Percentiles rank a stretch among this genome's conserved stretches.
These are phyloP conservation scores for Calonectria pauciramosa DNA, from an alignment of 2,329 filamentous ascomycete species.

Conservation along the genomic window DNA sequence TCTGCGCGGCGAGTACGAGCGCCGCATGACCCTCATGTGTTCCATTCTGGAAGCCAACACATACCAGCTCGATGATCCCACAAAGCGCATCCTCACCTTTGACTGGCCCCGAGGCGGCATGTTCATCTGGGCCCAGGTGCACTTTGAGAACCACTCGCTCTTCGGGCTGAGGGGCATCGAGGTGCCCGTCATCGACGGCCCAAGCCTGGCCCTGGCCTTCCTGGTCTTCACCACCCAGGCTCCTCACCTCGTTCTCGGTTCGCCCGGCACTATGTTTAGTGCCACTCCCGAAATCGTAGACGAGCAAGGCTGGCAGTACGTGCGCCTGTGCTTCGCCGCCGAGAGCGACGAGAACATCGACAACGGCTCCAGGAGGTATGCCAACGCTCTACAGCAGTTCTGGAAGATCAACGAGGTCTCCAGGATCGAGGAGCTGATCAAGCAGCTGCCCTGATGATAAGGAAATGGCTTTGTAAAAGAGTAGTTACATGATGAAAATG, in stretches of 20 bases:
- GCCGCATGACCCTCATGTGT: constrained; percentile 87
- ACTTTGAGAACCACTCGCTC: constrained; percentile 81
- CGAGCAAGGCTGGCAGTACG: constrained; percentile 77
- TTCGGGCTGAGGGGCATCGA: constrained; percentile 55
- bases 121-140: constrained; percentile 87
- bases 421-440: constrained; percentile 75
- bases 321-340: constrained; percentile 87
- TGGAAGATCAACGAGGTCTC: constrained; percentile 79
- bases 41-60: constrained; percentile 77
- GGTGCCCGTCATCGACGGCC: constrained; percentile 62
- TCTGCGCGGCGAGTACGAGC: constrained; percentile 85
- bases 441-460: constrained; percentile 45
- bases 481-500: constrained; percentile 5
- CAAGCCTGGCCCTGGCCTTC: constrained; percentile 73
- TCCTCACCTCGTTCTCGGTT: constrained; percentile 78
- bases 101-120: constrained; percentile 88
- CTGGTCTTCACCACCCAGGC: constrained; percentile 79
- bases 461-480: background rate
- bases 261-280: constrained; percentile 81
- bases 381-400: constrained; percentile 78
- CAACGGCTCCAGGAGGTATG: constrained; percentile 73
- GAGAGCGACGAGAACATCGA: constrained; percentile 80
- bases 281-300: constrained; percentile 72
- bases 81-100: constrained; percentile 81
- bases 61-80: constrained; percentile 76